Evolutionary conservation across 148 eudicot species (phyloP).

Genomic region (Diospyros kaki): DNA sequence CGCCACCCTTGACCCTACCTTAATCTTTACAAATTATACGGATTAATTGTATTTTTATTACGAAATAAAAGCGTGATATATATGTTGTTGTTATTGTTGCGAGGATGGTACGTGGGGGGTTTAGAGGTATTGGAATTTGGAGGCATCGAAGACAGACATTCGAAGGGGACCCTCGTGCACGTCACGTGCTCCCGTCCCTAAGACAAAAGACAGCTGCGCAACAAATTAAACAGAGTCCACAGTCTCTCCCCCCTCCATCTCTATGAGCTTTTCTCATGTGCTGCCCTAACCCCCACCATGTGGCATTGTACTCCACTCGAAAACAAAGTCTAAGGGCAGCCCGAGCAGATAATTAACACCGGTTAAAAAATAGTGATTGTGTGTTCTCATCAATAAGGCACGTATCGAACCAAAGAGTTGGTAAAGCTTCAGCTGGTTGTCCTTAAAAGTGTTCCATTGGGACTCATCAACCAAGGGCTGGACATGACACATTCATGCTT

Average conservation of each 20-base stretch:
- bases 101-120: neutral
- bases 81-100: neutral
- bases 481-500: neutral
- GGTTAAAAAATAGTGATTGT: too few species aligned
- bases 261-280: neutral
- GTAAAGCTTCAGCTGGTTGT: too few species aligned
- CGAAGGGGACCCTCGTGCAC: constrained; percentile 19
- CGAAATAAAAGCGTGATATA: neutral
- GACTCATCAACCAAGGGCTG: neutral
- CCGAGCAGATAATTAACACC: too few species aligned
- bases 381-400: too few species aligned
- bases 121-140: neutral
- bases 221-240: neutral
- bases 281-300: neutral
- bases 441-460: too few species aligned
- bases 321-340: too few species aligned
- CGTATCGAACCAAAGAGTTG: too few species aligned
- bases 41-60: too few species aligned
- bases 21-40: too few species aligned
- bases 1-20: too few species aligned
- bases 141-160: constrained; percentile 9
- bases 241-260: neutral
- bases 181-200: constrained; percentile 12
- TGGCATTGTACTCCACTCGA: neutral
- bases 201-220: constrained; percentile 11